phyloP scores from a whole-genome alignment of 2,329 filamentous ascomycete genomes.

The Paraphaeosphaeria sporulosa region DNA sequence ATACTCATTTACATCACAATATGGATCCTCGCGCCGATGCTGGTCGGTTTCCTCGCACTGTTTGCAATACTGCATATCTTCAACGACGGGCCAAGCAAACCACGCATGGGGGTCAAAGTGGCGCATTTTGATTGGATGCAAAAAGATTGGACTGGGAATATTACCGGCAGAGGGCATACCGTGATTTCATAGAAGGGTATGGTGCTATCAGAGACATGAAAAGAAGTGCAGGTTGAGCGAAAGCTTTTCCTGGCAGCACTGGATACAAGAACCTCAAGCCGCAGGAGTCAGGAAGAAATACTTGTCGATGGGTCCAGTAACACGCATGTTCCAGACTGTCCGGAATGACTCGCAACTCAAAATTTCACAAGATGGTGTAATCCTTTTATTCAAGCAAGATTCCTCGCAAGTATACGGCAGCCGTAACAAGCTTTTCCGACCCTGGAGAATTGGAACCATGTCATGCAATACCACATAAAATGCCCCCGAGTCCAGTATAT shows the following conservation, averaged over 20 bases:
- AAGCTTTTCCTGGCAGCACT: background rate
- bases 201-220: background rate
- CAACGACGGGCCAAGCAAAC: background rate
- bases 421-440: too few relatives aligned
- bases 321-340: background rate
- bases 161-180: background rate
- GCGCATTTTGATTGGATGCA: background rate
- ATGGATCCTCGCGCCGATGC: background rate
- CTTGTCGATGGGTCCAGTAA: background rate
- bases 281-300: background rate
- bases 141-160: background rate
- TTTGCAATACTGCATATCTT: background rate
- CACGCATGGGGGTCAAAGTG: background rate
- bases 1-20: background rate
- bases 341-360: too few relatives aligned
- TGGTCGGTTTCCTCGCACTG: background rate
- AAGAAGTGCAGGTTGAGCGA: background rate
- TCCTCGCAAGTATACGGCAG: too few relatives aligned
- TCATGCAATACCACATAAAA: too few relatives aligned
- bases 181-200: background rate
- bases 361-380: background rate
- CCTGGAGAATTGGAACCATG: too few relatives aligned
- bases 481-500: too few relatives aligned
- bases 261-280: background rate
- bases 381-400: too few relatives aligned